Evolutionary conservation across 164 flowering plant species (phyloP).

Genomic region (Stephania yunnanensis): DNA sequence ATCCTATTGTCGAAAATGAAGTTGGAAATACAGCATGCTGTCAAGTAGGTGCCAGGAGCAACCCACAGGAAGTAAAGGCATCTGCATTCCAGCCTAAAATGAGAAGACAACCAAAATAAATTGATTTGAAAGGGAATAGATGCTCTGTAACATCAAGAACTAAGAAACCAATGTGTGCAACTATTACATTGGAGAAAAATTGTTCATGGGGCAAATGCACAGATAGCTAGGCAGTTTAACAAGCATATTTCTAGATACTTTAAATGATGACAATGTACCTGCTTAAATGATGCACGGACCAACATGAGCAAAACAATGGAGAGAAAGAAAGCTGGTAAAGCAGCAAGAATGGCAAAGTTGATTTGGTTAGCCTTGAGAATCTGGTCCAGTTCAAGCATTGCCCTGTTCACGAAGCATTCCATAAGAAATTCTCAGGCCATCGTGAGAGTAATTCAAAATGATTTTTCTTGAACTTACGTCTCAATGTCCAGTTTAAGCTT

Average conservation of each 20-base stretch:
- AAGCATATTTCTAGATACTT: background rate
- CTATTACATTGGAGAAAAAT: background rate
- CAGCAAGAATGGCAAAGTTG: constrained; percentile 95
- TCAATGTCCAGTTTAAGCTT: constrained; percentile 95
- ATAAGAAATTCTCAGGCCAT: constrained; percentile 12
- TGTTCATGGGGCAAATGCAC: background rate
- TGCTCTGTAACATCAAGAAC: background rate
- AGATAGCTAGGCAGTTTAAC: background rate
- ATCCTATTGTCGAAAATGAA: background rate
- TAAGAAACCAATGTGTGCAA: background rate
- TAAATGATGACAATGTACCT: constrained; percentile 34
- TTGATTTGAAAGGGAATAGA: background rate
- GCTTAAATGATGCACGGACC: constrained; percentile 69
- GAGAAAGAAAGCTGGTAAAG: constrained; percentile 89
- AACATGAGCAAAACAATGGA: constrained; percentile 53
- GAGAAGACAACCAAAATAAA: background rate
- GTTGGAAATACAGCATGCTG: background rate
- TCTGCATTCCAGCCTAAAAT: background rate
- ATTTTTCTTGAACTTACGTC: constrained; percentile 50
- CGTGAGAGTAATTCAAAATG: background rate
- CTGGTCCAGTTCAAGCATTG: constrained; percentile 95
- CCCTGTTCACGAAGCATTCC: constrained; percentile 45
- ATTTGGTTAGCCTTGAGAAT: constrained; percentile 95
- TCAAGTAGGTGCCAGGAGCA: background rate
- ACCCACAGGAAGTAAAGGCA: background rate